These are phyloP conservation scores for Lotmaria passim DNA, from an alignment of 208 protist genomes.

Conservation along the genomic window DNA sequence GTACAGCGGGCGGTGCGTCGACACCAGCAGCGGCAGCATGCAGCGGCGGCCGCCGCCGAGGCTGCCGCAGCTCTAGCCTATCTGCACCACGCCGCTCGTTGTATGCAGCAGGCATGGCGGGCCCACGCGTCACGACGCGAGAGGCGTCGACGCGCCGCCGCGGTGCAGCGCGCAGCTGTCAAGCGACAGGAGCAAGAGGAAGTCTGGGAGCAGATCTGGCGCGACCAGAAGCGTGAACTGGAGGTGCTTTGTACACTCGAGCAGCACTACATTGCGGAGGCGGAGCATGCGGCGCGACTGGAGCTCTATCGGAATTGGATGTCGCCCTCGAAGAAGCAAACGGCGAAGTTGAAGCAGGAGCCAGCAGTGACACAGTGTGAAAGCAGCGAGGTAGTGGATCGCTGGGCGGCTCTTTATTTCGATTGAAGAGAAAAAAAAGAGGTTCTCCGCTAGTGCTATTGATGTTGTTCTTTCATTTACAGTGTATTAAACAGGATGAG, in stretches of 20 bases:
- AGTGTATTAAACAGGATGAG: too few relatives aligned
- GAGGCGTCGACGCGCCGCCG: constrained; percentile 18
- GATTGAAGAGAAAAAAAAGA: constrained; percentile 4
- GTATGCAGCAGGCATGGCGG: constrained; percentile 58
- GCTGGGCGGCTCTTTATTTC: constrained; percentile 15
- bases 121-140: constrained; percentile 28
- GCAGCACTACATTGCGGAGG: constrained; percentile 40
- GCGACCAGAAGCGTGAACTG: constrained; percentile 32
- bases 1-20: constrained; percentile 54
- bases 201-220: constrained; percentile 34
- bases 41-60: constrained; percentile 22
- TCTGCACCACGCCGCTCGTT: constrained; percentile 19
- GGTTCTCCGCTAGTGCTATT: too few relatives aligned
- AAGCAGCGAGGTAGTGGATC: not conserved
- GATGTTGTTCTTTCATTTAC: too few relatives aligned
- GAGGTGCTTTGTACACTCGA: constrained; percentile 30
- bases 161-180: constrained; percentile 3
- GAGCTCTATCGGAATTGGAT: constrained; percentile 11
- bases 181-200: constrained; percentile 64
- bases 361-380: not conserved
- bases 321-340: not conserved
- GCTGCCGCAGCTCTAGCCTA: constrained; percentile 22
- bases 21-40: constrained; percentile 21
- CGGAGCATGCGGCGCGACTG: constrained; percentile 28
- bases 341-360: not conserved